Evolutionary conservation across 768 basidiomycete species (phyloP), one percentile per base, ranked within the genome.

Genomic region (Tremella fuciformis): DNA sequence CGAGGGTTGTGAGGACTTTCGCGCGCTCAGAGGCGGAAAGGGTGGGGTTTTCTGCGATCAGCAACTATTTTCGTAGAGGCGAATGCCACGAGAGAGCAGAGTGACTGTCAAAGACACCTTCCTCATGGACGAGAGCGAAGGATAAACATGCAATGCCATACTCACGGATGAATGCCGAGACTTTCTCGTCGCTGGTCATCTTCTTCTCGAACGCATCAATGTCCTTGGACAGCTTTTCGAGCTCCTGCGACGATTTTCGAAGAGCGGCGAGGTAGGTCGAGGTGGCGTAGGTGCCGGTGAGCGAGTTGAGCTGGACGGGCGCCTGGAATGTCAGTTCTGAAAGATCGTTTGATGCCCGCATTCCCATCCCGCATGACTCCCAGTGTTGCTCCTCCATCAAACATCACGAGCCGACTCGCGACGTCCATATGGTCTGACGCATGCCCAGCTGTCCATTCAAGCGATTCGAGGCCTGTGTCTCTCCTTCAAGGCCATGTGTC

Each of bases 211-310:
- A 84, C 65, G 79, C 78, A 68, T 79, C 80, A 65, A 98, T 85
- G 75, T 98, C 96, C 49, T 85, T 74, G 78, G 92, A 88, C 70
- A 98, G 89, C 76, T 88, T 86, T 78, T 78, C 85, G 78, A 98
- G 87, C 48, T 84, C 83, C 74, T 85, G 84, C 22, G 89, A 86
- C 2, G 91, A 92, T 80, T 88, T 88, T 65, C 84, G 80, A 70
- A 91, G 84, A 39, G 75, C 75, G 44, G 75, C 75, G 47, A 76
- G 66, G 66, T 76, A 76, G 48, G 74, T 72, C 26, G 75, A 76
- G 42, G 73, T 76, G 44, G 75, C 75, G 62, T 76, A 76, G 34
- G 73, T 75, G 15, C 75, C 75, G 25, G 75, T 73, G 54, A 76
- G 67, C 47, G 75, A 76, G 69, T 75, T 76, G 66, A 76, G 74